Evolutionary conservation across 208 protist genomes (phyloP).

Genomic region (Trypanosoma melophagium): DNA sequence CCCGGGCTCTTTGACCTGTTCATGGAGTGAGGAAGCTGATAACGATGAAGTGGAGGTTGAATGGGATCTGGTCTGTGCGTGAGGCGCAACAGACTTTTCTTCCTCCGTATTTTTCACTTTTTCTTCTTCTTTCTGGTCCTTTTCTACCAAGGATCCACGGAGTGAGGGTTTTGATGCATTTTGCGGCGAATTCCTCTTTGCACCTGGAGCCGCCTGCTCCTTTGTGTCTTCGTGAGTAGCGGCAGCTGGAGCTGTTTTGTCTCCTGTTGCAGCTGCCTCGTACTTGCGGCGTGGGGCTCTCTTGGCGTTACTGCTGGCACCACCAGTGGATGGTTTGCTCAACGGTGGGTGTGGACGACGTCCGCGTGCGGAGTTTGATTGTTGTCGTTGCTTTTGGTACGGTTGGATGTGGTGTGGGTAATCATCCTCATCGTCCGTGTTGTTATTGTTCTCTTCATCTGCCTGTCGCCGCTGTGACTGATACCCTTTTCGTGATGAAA

Average conservation of each 20-base stretch:
- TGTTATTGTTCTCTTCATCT: conserved; percentile 28
- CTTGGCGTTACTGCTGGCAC: background rate
- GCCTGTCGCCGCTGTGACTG: conserved; percentile 30
- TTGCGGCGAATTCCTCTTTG: background rate
- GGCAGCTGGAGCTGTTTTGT: conserved; percentile 7
- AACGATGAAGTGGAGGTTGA: background rate
- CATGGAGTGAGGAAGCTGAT: background rate
- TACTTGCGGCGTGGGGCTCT: conserved; percentile 20
- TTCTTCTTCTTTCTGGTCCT: background rate
- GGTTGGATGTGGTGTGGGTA: too few species aligned
- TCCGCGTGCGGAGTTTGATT: background rate
- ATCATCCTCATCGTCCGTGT: background rate
- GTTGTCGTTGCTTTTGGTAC: too few species aligned
- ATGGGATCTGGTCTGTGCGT: background rate
- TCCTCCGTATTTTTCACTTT: background rate
- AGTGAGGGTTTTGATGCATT: background rate
- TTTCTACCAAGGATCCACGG: background rate
- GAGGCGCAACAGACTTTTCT: background rate
- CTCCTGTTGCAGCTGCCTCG: background rate
- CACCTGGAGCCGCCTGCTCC: background rate
- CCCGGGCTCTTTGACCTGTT: conserved; percentile 12
- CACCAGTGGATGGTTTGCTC: conserved; percentile 9
- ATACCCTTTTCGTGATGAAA: conserved; percentile 46
- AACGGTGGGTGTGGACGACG: conserved; percentile 6
- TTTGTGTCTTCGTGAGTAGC: background rate